Percentiles rank a stretch among this genome's conserved stretches.
These are phyloP conservation scores for Eimeria praecox DNA, from an alignment of 169 alveolate species.

Conservation along the genomic window DNA sequence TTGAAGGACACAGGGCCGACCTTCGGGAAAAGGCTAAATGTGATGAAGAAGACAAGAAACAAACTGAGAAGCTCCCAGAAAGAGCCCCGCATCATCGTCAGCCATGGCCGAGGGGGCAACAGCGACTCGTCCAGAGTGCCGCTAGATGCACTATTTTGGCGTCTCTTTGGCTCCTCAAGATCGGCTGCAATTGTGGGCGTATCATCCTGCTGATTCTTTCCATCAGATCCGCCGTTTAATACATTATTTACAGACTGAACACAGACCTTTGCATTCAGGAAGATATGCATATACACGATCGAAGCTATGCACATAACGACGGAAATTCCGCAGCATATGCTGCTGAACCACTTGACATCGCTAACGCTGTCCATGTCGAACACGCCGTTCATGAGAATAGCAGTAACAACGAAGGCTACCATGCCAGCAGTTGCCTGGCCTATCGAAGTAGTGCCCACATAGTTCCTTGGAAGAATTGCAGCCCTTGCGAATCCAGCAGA, in stretches of 20 bases:
- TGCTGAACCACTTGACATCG: slow-evolving; percentile 56
- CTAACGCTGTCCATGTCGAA: slow-evolving; percentile 29
- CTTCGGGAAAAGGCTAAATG: slow-evolving; percentile 54
- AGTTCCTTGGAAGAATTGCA: slow-evolving; percentile 59
- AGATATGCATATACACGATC: slow-evolving; percentile 36
- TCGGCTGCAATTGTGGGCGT: slow-evolving; percentile 29
- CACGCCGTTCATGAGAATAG: slow-evolving; percentile 51
- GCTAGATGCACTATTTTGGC: slow-evolving; percentile 19
- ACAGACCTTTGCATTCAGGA: slow-evolving; percentile 57
- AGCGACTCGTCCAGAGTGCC: slow-evolving; percentile 39
- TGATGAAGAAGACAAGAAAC: slow-evolving; percentile 65
- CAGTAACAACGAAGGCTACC: slow-evolving; percentile 57
- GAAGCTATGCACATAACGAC: slow-evolving; percentile 24
- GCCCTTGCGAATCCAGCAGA: slow-evolving; percentile 69
- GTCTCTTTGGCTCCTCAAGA: slow-evolving; percentile 45
- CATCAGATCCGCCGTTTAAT: slow-evolving; percentile 7
- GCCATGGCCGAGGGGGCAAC: slow-evolving; percentile 65
- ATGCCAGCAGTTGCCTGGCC: slow-evolving; percentile 69
- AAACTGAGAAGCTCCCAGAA: slow-evolving; percentile 50
- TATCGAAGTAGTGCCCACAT: slow-evolving; percentile 57
- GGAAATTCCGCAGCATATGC: slow-evolving; percentile 27
- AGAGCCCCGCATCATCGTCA: slow-evolving; percentile 48
- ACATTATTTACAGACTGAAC: slow-evolving; percentile 39
- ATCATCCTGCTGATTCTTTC: slow-evolving; percentile 8
- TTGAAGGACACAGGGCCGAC: slow-evolving; percentile 74